A percentile compares a stretch with the other conserved stretches of the same genome.
Conservation (phyloP, 2,329 filamentous ascomycete species). For the Helotiales sp. region DNA sequence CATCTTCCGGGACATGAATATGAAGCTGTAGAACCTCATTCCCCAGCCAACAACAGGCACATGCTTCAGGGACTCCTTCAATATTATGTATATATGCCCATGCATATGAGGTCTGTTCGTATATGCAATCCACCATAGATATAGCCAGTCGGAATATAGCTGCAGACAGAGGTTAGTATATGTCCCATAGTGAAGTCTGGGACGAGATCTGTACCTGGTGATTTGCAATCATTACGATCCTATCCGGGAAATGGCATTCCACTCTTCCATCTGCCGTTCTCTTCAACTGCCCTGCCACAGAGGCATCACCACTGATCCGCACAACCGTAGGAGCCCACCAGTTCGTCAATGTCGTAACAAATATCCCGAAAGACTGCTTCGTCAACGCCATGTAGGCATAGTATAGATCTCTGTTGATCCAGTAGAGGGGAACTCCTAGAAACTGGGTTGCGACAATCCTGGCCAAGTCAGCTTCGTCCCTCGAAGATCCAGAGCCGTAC, state of each 20-base stretch:
- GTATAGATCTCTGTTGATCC: slow-evolving; percentile 76
- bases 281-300: slow-evolving; percentile 75
- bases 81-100: slow-evolving; percentile 86
- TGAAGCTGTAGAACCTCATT: slow-evolving; percentile 87
- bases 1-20: slow-evolving; percentile 92
- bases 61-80: slow-evolving; percentile 84
- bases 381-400: slow-evolving; percentile 87
- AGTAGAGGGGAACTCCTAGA: slow-evolving; percentile 76
- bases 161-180: slow-evolving; percentile 33
- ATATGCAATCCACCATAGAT: slow-evolving; percentile 94
- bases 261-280: slow-evolving; percentile 74
- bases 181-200: background rate
- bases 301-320: slow-evolving; percentile 81
- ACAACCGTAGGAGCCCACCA: slow-evolving; percentile 87
- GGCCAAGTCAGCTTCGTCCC: slow-evolving; percentile 31
- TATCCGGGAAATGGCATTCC: slow-evolving; percentile 79
- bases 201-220: slow-evolving; percentile 64
- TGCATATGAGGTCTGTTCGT: slow-evolving; percentile 76
- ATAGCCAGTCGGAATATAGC: slow-evolving; percentile 91
- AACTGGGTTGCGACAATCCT: slow-evolving; percentile 75
- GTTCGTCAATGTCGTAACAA: slow-evolving; percentile 80
- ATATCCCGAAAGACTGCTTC: slow-evolving; percentile 80
- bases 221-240: slow-evolving; percentile 84
- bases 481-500: slow-evolving; percentile 11
- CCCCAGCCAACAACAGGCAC: slow-evolving; percentile 81